Base-by-base conservation (phyloP, 768 basidiomycete genomes). In the Amanita pseudoporphyria region DNA sequence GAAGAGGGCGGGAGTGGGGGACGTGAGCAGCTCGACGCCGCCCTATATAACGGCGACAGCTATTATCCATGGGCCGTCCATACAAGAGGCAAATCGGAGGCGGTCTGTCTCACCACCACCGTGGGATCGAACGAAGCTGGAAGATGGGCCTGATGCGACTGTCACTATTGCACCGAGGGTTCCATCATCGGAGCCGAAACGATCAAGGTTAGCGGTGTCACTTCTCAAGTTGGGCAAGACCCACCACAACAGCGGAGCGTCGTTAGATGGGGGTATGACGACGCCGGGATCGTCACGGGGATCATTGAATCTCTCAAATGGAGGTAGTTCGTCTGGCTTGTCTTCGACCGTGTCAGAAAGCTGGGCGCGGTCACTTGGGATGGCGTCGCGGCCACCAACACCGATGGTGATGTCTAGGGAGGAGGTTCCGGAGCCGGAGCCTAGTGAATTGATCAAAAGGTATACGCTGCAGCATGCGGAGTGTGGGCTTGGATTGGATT, bases 401-500 rank as follows among this genome's bases (percentile, higher is more conserved):
- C 36, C 43, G 28, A 24, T 44, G 43, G 3, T 14, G 28, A 44
- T 44, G 43, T 44, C 14, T 45, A 30, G 37, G 21, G 47, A 49
- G 9, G 47, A 41, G 26, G 47, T 49, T 49, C 47, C 47, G 26
- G 47, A 49, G 10, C 49, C 49, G 12, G 67, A 74, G 28, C 57
- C 65, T 22, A 63, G 65, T 14, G 76, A 84, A 57, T 61, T 93
- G 44, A 62, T 94, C 45, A 76, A 73, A 43, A 67, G 72, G 46
- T 97, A 96, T 61, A 81, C 87, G 18, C 70, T 97, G 64, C 91
- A 95, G 63, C 66, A 86, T 56, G 91, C 92, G 6, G 94, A 97
- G 71, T 91, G 89, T 53, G 96, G 96, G 18, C 64, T 99, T 32
- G 96, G 91, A 28, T 92, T 88, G 52, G 96, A 99, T 64, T 99